phyloP scores from a whole-genome alignment of 352 stramenopile genomes.

The Phytophthora agathidicida region DNA sequence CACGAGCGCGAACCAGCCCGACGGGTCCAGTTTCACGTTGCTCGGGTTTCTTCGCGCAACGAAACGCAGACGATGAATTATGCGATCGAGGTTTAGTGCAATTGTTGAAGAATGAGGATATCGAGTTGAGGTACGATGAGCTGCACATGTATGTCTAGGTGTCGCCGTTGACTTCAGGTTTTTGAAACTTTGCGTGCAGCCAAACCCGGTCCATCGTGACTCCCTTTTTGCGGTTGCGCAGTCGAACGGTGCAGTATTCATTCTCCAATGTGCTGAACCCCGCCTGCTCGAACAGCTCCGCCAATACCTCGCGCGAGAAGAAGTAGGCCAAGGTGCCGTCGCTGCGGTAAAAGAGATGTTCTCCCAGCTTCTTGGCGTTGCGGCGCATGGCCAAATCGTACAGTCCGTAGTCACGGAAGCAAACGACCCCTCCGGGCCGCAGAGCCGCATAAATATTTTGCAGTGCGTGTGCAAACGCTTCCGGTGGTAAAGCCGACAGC shows the following conservation, averaged over 20 bases:
- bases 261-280: constrained; percentile 64
- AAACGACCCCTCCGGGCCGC: constrained; percentile 72
- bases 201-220: constrained; percentile 83
- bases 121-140: no score
- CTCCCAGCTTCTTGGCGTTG: constrained; percentile 67
- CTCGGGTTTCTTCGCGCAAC: constrained; percentile 25
- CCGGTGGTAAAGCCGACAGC: constrained; percentile 73
- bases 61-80: not conserved
- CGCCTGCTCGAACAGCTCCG: constrained; percentile 48
- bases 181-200: constrained; percentile 78
- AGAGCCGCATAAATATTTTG: constrained; percentile 61
- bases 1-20: constrained; percentile 22
- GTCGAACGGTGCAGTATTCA: constrained; percentile 77
- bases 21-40: not conserved
- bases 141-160: no score
- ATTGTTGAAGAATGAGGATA: no score
- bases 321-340: constrained; percentile 83
- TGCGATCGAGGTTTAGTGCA: no score
- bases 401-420: constrained; percentile 88
- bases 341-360: constrained; percentile 73
- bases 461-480: constrained; percentile 54
- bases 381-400: constrained; percentile 89
- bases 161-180: constrained; percentile 20
- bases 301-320: constrained; percentile 70
- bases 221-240: constrained; percentile 75